Base-by-base conservation (phyloP, 805 yeast genomes). In the Cyberlindnera nakhonratchasimensis region DNA sequence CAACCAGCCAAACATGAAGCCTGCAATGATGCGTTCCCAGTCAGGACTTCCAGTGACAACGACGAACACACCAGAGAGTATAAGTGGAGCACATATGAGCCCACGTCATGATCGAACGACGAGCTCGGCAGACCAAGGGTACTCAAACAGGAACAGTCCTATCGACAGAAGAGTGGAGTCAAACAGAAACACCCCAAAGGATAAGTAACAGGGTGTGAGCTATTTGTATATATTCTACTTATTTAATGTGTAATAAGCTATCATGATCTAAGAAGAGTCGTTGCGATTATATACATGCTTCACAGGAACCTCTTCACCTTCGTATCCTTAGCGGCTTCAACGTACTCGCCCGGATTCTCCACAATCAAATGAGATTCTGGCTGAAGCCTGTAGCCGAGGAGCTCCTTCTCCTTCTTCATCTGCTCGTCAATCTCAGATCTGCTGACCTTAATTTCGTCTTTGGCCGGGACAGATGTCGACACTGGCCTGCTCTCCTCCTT, bases 271-370 rank as follows among this genome's bases (percentile, higher is more conserved):
- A n/a, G n/a, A n/a, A n/a, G n/a, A n/a, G n/a, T n/a, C n/a, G n/a
- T n/a, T 23, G 26, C 12, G 26, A 9, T 9, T 23, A 23, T 23
- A 23, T 23, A 23, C 26, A 28, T 11, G 30, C n/a, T 11, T 57
- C 49, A 70, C 38, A 70, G 50, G 43, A 70, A 70, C 45, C 59
- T 65, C 10, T 60, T 49, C 2, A 69, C 59, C 32, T 57, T 57
- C 6, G 65, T 65, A n/a, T 59, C 64, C 38, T 59, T 61, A 2
- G 72, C 72, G 6, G 66, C 64, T 7, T 58, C 62, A 9, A 55
- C 59, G 22, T 65, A 56, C 13, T 66, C 71, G 13, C 74, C 74
- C 2, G 73, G 70, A 2, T 45, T 58, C 26, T 65, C 68, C 14
- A 67, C 67, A 12, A 69, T 60, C 5, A 65, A 45, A 44, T 69